Base-by-base conservation (phyloP, 2,329 filamentous ascomycete species). In the Colletotrichum phormii region DNA sequence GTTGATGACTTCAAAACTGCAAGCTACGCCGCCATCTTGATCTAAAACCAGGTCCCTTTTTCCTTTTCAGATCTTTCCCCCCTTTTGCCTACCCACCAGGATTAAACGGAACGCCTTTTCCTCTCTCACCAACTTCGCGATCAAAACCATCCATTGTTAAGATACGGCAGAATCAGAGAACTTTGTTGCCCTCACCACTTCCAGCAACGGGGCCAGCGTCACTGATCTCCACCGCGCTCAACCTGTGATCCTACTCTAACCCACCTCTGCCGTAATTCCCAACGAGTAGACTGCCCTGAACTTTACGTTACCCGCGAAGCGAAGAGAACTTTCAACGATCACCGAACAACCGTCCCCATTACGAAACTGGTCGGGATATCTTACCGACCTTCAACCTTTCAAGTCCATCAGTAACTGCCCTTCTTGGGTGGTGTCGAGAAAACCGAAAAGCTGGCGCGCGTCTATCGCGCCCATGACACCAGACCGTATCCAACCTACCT, bases 11-110 rank as follows among this genome's bases (percentile, higher is more conserved):
- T 77, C 78, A 80, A 80, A 80, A 84, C 80, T 81, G 79, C 60
- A 46, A 84, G 80, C 80, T 80, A 85, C 82, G 79, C 80, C 81
- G 79, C 80, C 82, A 79, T 79, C 80, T 80, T 81, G 78, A 82
- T 80, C 77, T 80, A 77, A 79, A 80, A 67, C 59, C 61, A 58
- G 66, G 53, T 70, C 61, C 60, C 60, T 58, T 57, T 64, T 49
- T 54, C 53, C 77, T 76, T 77, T 78, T 78, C 78, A 80, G 78
- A 78, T 80, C 79, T 78, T 80, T 77, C 75, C 74, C 78, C 77
- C 77, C 77, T 76, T 77, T 72, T 76, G 75, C 73, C 76, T 76
- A 75, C 75, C 74, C 49, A 37, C 33, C 70, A 72, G 37, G 55
- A 63, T 55, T 68, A 73, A 49, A 73, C 64, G 51, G 61, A 65